Percentiles rank a stretch among this genome's conserved stretches.
These are phyloP conservation scores for Scytalidium sp. DNA, from an alignment of 2,329 filamentous ascomycete genomes.

Conservation along the genomic window DNA sequence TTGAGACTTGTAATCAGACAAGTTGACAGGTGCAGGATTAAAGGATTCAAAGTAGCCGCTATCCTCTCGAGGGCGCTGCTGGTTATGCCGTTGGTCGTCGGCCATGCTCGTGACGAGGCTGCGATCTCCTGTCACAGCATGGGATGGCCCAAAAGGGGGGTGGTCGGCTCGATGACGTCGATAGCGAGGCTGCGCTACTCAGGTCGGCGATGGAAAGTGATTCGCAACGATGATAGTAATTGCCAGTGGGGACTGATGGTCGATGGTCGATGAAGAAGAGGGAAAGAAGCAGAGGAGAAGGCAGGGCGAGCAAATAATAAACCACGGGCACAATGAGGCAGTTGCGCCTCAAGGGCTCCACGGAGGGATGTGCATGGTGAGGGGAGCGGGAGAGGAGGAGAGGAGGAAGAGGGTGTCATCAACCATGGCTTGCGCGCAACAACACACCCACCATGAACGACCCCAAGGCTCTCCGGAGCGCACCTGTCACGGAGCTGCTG, in stretches of 20 bases:
- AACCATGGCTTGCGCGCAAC: neutral
- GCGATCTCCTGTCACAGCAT: neutral
- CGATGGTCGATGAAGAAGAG: neutral
- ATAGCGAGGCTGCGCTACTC: neutral
- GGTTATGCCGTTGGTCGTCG: conserved; percentile 9
- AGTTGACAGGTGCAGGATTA: neutral
- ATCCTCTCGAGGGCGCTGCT: neutral
- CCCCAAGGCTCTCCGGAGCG: neutral
- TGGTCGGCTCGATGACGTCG: neutral
- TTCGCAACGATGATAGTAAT: neutral
- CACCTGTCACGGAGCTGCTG: neutral
- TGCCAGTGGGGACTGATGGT: neutral
- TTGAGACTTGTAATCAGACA: conserved; percentile 14
- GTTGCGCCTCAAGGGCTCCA: neutral
- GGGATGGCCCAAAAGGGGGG: neutral
- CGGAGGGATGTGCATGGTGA: too few relatives aligned
- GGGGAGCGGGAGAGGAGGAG: too few relatives aligned
- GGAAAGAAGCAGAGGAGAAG: neutral
- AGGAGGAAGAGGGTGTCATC: neutral
- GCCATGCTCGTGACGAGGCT: conserved; percentile 14
- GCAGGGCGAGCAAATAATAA: neutral
- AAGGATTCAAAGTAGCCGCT: neutral
- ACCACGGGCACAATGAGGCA: neutral
- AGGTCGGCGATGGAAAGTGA: neutral
- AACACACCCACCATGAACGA: neutral